Evolutionary conservation across 2,329 filamentous ascomycete genomes (phyloP).

Genomic region (Colletotrichum graminicola): DNA sequence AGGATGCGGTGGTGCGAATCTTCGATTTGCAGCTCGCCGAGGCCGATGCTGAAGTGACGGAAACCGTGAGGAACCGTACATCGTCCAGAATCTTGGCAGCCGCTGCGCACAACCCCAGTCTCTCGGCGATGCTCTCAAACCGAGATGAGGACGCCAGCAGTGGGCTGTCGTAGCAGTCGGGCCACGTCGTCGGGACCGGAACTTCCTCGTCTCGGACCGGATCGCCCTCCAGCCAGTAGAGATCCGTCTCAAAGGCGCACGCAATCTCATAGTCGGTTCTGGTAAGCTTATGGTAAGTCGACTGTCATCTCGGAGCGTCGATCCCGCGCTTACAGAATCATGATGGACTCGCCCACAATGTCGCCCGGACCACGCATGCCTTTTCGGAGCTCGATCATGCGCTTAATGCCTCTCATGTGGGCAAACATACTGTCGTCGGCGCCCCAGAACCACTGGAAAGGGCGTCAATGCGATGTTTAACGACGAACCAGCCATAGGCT

Average conservation of each 20-base stretch:
- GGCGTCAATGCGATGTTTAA: not conserved
- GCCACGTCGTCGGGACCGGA: conserved; percentile 41
- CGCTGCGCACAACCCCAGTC: conserved; percentile 39
- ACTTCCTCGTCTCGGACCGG: conserved; percentile 31
- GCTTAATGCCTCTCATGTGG: conserved; percentile 49
- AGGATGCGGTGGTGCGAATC: conserved; percentile 44
- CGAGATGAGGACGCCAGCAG: conserved; percentile 43
- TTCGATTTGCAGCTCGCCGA: conserved; percentile 29
- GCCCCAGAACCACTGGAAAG: conserved; percentile 44
- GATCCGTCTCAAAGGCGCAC: conserved; percentile 48
- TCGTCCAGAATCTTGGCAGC: conserved; percentile 48
- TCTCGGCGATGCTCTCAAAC: conserved; percentile 41
- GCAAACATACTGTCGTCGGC: conserved; percentile 48
- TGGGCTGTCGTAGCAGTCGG: conserved; percentile 45
- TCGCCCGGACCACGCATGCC: conserved; percentile 47
- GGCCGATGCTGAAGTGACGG: conserved; percentile 38
- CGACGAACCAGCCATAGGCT: not conserved
- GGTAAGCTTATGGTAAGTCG: not conserved
- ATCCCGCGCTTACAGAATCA: conserved; percentile 35
- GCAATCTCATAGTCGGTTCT: conserved; percentile 51
- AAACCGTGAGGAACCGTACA: conserved; percentile 47
- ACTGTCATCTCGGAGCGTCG: not conserved
- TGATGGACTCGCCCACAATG: conserved; percentile 44
- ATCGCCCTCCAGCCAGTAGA: conserved; percentile 45
- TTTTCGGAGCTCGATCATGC: conserved; percentile 47